Evolutionary conservation across 73 alveolate species (phyloP), one percentile per base, ranked within the genome.

Genomic region (Tetrahymena borealis): DNA sequence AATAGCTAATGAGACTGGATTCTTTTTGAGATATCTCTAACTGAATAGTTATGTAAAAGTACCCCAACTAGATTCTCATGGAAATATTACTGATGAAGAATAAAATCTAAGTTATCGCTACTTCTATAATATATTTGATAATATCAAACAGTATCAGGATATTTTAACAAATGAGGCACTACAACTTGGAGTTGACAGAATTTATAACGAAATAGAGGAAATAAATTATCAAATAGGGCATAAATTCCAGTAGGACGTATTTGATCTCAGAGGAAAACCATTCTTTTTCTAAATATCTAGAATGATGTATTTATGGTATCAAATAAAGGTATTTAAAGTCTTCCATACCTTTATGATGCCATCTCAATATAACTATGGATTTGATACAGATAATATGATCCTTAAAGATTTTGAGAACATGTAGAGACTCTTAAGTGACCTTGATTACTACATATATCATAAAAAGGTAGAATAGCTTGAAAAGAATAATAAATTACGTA

Each of bases 1-100:
- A 15, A 60, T 91, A 42, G 95, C 95, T 15, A 92, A 91, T 38
- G 95, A 92, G 31, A 18, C 60, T 11, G 33, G 90, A 20, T 92
- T 91, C 90, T 92, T 92, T 79, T 78, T 92, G 31, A 92, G 35
- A 78, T 78, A 92, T 38, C 41, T 92, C n/a, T 38, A 78, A 92
- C 24, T 92, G 37, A 11, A 92, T 20, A 78, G 78, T 15, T 92
- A 39, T 20, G 33, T 78, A 20, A 39, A 92, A 28, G 91, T 78
- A 36, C 95, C 95, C 18, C 28, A 92, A 92, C 28, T 92, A 16
- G 95, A 92, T 39, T 78, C 38, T 36, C 78, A 92, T 36, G 37
- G 78, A 16, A 39, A 60, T 20, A 60, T 60, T 28, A 24, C 28
- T 24, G 85, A 60, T 60, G 85, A 60, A 6, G 85, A 60, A 2